A percentile compares a stretch with the other conserved stretches of the same genome.
Conservation (phyloP, 75 land plant species). For the Cupressus sempervirens region DNA sequence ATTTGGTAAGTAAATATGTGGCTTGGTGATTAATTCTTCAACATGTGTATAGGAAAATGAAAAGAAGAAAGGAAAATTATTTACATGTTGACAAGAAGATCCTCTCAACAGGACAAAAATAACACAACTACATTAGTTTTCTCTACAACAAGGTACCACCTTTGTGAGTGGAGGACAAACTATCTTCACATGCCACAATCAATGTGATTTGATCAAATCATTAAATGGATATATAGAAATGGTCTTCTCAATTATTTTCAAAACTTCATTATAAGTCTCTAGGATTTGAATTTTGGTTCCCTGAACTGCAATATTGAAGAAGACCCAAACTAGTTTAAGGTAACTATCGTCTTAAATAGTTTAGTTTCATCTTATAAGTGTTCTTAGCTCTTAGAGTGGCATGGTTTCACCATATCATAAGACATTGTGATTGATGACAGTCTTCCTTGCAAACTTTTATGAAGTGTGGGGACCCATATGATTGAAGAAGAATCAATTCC, state of each 20-base stretch:
- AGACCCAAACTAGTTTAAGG: neutral
- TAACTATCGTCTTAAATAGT: no score
- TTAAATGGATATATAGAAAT: neutral
- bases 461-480: neutral
- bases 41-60: neutral
- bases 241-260: neutral
- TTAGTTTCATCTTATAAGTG: neutral
- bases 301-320: neutral
- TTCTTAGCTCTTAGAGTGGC: neutral
- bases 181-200: neutral
- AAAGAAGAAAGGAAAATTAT: neutral
- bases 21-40: neutral
- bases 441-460: no score
- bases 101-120: neutral
- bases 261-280: neutral
- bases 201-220: no score
- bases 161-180: neutral
- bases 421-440: no score
- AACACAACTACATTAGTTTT: neutral
- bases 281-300: no score
- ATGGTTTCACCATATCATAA: neutral
- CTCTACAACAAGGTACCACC: neutral
- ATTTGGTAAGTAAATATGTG: neutral
- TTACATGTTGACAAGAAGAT: neutral
- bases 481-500: neutral